phyloP scores from a whole-genome alignment of 1,284 basidiomycete species.

The Kalmanozyma brasiliensis region DNA sequence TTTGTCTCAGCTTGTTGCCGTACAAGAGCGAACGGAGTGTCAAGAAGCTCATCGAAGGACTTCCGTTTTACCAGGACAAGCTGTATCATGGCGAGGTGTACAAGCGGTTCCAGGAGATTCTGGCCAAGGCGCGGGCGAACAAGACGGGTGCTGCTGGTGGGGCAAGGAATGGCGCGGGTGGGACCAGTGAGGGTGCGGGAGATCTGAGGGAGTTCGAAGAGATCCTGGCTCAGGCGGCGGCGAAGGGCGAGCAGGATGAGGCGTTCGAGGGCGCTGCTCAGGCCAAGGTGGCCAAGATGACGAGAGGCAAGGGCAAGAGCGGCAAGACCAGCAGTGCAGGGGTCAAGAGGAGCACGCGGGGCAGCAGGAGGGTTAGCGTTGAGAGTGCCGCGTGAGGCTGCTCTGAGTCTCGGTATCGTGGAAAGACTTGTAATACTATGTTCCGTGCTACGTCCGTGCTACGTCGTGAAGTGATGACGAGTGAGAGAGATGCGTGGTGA shows the following conservation, averaged over 20 bases:
- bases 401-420: background rate
- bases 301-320: constrained; percentile 15
- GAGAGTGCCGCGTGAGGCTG: constrained; percentile 33
- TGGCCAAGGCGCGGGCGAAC: constrained; percentile 72
- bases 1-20: constrained; percentile 90
- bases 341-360: constrained; percentile 22
- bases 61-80: constrained; percentile 82
- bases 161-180: constrained; percentile 18
- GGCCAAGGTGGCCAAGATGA: constrained; percentile 50
- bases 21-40: constrained; percentile 96
- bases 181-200: constrained; percentile 21
- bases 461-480: too few relatives aligned
- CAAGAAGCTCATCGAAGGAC: constrained; percentile 92
- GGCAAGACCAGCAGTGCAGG: constrained; percentile 26
- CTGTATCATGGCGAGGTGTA: constrained; percentile 87
- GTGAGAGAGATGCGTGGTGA: too few relatives aligned
- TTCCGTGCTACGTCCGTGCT: background rate
- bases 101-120: constrained; percentile 85
- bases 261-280: constrained; percentile 77
- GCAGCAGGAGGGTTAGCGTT: constrained; percentile 28
- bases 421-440: constrained; percentile 17
- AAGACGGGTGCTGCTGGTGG: constrained; percentile 25
- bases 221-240: constrained; percentile 83
- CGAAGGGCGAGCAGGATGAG: constrained; percentile 89
- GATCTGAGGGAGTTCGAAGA: constrained; percentile 69